Percentiles rank a stretch among this genome's conserved stretches.
Conservation (phyloP, 2,329 filamentous ascomycete species). For the Fusarium albidum region DNA sequence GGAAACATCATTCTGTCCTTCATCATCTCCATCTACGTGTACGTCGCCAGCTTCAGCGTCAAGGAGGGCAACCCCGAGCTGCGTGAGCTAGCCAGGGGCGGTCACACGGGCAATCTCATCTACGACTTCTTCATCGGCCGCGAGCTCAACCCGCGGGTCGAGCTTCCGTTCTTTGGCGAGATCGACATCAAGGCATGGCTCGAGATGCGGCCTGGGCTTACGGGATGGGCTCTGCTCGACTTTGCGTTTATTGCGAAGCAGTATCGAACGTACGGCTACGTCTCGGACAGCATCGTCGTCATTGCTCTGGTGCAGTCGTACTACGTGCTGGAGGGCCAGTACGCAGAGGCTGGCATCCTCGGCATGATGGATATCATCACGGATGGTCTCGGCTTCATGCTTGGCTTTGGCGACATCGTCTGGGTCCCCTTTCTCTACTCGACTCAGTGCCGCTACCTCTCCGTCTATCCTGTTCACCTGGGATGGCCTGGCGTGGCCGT, state of each 20-base stretch:
- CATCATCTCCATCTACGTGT: conserved; percentile 76
- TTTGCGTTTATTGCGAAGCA: conserved; percentile 85
- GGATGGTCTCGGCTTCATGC: conserved; percentile 93
- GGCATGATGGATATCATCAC: conserved; percentile 92
- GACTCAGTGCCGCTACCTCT: conserved; percentile 81
- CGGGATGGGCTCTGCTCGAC: conserved; percentile 85
- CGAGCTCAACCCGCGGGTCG: conserved; percentile 86
- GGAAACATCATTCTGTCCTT: conserved; percentile 80
- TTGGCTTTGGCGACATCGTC: conserved; percentile 86
- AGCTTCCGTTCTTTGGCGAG: conserved; percentile 78
- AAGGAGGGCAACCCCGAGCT: conserved; percentile 72
- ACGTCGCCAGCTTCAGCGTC: conserved; percentile 80
- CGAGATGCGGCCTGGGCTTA: conserved; percentile 85
- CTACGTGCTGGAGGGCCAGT: conserved; percentile 84
- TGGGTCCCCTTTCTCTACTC: conserved; percentile 93
- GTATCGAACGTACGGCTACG: conserved; percentile 79
- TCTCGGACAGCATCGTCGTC: conserved; percentile 85
- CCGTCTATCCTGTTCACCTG: conserved; percentile 79
- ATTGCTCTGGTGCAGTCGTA: conserved; percentile 77
- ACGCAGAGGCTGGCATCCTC: conserved; percentile 84
- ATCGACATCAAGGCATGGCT: conserved; percentile 89
- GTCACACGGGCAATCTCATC: conserved; percentile 79
- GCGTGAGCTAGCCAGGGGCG: conserved; percentile 81
- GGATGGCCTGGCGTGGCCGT: conserved; percentile 69
- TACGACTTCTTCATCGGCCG: conserved; percentile 98